A percentile compares a stretch with the other conserved stretches of the same genome.
These are phyloP conservation scores for Pichia sp. DNA, from an alignment of 1,139 yeast species.

Conservation along the genomic window DNA sequence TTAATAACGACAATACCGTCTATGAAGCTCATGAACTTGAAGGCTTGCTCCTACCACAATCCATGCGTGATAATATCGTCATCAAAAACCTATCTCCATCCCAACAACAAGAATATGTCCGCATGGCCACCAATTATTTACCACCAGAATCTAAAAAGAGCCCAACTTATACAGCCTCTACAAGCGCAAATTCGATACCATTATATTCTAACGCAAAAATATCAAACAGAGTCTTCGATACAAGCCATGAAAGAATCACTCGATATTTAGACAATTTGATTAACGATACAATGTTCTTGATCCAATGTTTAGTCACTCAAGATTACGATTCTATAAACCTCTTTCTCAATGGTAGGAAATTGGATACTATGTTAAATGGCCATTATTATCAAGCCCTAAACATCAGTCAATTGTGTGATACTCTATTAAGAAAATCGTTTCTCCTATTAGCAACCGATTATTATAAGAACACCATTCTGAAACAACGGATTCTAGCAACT, in stretches of 20 bases:
- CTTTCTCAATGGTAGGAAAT: background rate
- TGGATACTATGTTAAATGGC: slow-evolving; percentile 3
- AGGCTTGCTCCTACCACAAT: background rate
- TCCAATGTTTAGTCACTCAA: background rate
- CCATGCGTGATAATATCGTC: background rate
- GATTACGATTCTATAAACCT: too few species aligned
- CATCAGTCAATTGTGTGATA: slow-evolving; percentile 4
- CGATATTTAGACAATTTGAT: background rate
- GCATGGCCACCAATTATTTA: background rate
- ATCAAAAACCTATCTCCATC: background rate
- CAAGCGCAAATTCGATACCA: background rate
- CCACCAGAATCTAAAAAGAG: too few species aligned
- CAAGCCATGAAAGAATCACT: background rate
- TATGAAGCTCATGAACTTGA: background rate
- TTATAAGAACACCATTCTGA: slow-evolving; percentile 11
- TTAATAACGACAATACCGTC: background rate
- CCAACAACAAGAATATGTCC: background rate
- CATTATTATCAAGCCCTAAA: slow-evolving; percentile 1
- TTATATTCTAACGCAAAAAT: background rate
- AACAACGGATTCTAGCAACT: slow-evolving; percentile 8
- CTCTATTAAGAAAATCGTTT: slow-evolving; percentile 8
- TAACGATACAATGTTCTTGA: background rate
- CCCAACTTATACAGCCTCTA: too few species aligned
- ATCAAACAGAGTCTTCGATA: background rate
- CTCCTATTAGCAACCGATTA: slow-evolving; percentile 9